A percentile compares a stretch with the other conserved stretches of the same genome.
Conservation (phyloP, 495 filamentous ascomycete genomes). For the Recurvomyces mirabilis region DNA sequence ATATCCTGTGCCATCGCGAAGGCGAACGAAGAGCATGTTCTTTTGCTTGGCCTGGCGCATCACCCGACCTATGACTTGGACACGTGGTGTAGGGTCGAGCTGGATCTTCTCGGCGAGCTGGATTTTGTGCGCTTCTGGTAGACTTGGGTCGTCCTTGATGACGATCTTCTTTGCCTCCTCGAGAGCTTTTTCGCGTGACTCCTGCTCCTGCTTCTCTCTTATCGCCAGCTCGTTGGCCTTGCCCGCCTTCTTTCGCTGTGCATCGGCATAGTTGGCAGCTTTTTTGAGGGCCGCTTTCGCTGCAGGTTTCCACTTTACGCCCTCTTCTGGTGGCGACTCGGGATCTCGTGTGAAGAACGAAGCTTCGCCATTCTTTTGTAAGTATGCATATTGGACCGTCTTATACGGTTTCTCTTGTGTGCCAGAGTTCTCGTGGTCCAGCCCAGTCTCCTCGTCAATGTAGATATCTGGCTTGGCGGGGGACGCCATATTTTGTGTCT, state of each 20-base stretch:
- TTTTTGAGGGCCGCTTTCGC: conserved; percentile 80
- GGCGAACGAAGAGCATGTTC: conserved; percentile 73
- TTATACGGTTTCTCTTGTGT: conserved; percentile 67
- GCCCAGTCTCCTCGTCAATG: conserved; percentile 67
- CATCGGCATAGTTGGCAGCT: conserved; percentile 55
- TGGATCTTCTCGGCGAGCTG: conserved; percentile 48
- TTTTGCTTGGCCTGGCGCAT: conserved; percentile 79
- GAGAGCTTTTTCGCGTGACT: conserved; percentile 52
- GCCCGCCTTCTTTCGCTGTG: conserved; percentile 38
- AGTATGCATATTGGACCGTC: conserved; percentile 62
- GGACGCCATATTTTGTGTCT: no score
- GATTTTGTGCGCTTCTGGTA: conserved; percentile 68
- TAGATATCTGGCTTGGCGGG: conserved; percentile 38
- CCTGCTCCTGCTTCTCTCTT: conserved; percentile 60
- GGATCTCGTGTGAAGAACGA: conserved; percentile 55
- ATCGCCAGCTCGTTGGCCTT: conserved; percentile 43
- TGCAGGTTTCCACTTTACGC: conserved; percentile 60
- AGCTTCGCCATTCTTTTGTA: conserved; percentile 50
- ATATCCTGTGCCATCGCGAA: conserved; percentile 80
- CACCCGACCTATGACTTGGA: conserved; percentile 75
- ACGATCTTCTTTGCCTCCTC: conserved; percentile 84
- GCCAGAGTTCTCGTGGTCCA: conserved; percentile 55
- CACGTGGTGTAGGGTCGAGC: conserved; percentile 56
- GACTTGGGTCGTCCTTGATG: conserved; percentile 65
- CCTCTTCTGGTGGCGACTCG: conserved; percentile 49